phyloP scores from a whole-genome alignment of 257 asterid genomes.

The Nicotiana paniculata region DNA sequence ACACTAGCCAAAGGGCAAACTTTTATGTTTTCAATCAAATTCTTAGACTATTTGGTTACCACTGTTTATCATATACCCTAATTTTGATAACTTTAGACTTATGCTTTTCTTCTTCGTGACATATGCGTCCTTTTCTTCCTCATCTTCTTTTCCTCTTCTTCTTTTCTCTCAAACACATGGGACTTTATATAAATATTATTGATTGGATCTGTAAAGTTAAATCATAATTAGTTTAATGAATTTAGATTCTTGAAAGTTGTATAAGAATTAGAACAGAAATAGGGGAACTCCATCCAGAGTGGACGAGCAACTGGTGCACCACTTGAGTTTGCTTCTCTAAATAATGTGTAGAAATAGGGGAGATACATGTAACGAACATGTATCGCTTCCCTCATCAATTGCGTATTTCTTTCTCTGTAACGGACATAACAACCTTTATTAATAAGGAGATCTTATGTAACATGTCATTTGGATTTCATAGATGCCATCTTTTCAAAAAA shows the following conservation, averaged over 20 bases:
- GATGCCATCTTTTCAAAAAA: no score
- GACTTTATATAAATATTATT: no score
- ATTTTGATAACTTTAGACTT: no score
- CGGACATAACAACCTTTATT: background rate
- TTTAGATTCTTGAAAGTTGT: background rate
- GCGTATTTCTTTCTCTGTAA: conserved; percentile 74
- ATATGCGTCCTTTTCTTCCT: no score
- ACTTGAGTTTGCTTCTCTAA: conserved; percentile 85
- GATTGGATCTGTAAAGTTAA: background rate
- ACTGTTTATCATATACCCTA: no score
- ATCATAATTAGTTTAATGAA: background rate
- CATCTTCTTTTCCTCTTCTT: no score
- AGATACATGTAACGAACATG: conserved; percentile 78
- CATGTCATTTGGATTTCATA: background rate
- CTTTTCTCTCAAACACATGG: no score
- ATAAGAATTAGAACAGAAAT: background rate
- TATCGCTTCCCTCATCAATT: conserved; percentile 81
- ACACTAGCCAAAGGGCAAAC: no score
- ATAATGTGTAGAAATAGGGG: conserved; percentile 88
- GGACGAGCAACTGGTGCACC: conserved; percentile 93
- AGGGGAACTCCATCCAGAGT: conserved; percentile 99
- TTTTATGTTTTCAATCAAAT: no score
- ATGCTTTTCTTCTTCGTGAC: no score
- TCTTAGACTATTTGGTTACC: no score
- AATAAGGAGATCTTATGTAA: background rate